Percentiles rank a stretch among this genome's conserved stretches.
Conservation (phyloP, 805 yeast genomes). For the Candida tallmaniae region DNA sequence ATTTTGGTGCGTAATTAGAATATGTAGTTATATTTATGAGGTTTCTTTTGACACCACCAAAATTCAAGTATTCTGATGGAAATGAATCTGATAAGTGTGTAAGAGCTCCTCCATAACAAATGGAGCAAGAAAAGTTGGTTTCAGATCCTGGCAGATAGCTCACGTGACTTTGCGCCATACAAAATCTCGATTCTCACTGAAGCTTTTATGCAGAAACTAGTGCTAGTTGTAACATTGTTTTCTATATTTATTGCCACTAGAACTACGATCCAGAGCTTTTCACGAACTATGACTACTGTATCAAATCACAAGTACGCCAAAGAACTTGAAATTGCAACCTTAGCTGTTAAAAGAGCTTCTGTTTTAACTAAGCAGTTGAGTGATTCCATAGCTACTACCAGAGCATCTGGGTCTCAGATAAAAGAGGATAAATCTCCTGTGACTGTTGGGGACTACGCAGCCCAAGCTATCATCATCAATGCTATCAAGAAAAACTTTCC, state of each 20-base stretch:
- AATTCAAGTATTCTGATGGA: too few species aligned
- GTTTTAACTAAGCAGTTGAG: constrained; percentile 62
- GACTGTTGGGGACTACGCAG: constrained; percentile 93
- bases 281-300: background rate
- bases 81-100: too few species aligned
- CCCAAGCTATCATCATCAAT: constrained; percentile 88
- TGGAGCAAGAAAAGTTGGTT: too few species aligned
- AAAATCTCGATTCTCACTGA: too few species aligned
- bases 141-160: too few species aligned
- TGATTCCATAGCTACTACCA: constrained; percentile 47
- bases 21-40: too few species aligned
- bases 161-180: constrained; percentile 7
- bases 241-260: constrained; percentile 3
- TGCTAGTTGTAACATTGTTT: constrained; percentile 6
- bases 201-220: too few species aligned
- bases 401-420: constrained; percentile 56
- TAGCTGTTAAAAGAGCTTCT: constrained; percentile 89
- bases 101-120: too few species aligned
- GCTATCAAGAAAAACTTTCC: constrained; percentile 81
- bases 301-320: constrained; percentile 37
- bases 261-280: background rate
- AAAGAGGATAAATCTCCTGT: constrained; percentile 93
- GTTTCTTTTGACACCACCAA: too few species aligned
- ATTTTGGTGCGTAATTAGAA: too few species aligned
- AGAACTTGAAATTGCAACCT: constrained; percentile 76